These are phyloP conservation scores for Tulasnella sp. DNA, from an alignment of 768 basidiomycete species.

Conservation along the genomic window DNA sequence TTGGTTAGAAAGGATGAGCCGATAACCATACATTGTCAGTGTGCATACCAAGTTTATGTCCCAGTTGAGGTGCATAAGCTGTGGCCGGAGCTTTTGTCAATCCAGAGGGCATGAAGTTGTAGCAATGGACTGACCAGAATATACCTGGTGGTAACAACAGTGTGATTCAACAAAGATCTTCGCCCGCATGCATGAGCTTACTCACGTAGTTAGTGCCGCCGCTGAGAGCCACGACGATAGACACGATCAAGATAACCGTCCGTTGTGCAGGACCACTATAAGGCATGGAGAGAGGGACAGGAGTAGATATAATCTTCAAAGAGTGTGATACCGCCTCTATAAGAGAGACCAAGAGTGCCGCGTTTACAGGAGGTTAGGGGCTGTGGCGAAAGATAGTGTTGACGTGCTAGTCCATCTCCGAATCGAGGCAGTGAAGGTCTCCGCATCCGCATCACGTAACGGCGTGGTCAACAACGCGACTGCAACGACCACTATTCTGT, in stretches of 20 bases:
- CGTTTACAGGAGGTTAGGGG: neutral
- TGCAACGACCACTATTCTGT: too few relatives aligned
- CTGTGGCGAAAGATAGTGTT: neutral
- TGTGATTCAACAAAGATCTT: too few relatives aligned
- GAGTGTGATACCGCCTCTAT: neutral
- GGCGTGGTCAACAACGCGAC: too few relatives aligned
- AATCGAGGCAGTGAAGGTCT: too few relatives aligned
- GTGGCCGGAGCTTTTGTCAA: neutral
- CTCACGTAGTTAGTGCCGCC: constrained; percentile 71
- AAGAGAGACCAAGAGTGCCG: neutral
- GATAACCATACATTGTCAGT: neutral
- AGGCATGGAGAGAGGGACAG: constrained; percentile 16
- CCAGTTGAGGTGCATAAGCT: constrained; percentile 85
- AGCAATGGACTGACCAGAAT: constrained; percentile 27
- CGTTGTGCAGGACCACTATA: constrained; percentile 33
- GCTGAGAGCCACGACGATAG: constrained; percentile 48
- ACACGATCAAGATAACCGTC: constrained; percentile 41
- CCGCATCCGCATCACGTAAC: too few relatives aligned
- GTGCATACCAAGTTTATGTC: constrained; percentile 47
- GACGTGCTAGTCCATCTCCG: too few relatives aligned
- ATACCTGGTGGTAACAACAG: constrained; percentile 25
- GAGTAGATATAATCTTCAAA: neutral
- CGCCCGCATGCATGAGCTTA: constrained; percentile 10
- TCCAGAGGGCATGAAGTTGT: neutral
- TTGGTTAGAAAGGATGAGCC: neutral